These are phyloP conservation scores for Huntiella bhutanensis DNA, from an alignment of 2,329 filamentous ascomycete species.

Conservation along the genomic window DNA sequence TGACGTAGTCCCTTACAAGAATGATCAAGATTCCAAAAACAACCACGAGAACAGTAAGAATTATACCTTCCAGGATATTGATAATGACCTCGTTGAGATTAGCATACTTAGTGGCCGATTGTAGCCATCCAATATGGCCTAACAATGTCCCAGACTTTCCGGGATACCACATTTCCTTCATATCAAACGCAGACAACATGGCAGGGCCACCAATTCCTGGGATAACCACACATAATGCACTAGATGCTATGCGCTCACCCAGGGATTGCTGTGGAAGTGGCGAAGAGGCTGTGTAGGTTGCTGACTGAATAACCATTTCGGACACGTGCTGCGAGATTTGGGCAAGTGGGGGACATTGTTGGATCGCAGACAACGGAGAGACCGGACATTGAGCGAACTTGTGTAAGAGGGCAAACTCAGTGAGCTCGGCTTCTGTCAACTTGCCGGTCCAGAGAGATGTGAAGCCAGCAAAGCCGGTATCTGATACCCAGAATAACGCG, in stretches of 20 bases:
- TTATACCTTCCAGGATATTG: conserved; percentile 73
- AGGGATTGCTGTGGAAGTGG: too few species aligned
- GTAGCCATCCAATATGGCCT: conserved; percentile 36
- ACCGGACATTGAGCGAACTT: conserved; percentile 17
- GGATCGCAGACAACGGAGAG: conserved; percentile 13
- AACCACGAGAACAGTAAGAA: conserved; percentile 83
- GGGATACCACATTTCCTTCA: neutral
- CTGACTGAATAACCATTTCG: conserved; percentile 4
- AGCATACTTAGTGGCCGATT: conserved; percentile 47
- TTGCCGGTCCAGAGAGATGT: neutral
- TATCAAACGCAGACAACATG: neutral
- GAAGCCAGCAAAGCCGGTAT: conserved; percentile 40
- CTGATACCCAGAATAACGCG: conserved; percentile 83
- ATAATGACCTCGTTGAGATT: conserved; percentile 62
- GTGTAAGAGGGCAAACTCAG: conserved; percentile 6
- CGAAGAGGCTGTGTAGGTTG: neutral
- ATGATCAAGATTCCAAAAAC: conserved; percentile 94
- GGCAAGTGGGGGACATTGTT: conserved; percentile 6
- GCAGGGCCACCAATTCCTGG: neutral
- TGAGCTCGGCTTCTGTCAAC: neutral
- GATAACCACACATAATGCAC: too few species aligned
- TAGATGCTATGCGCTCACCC: too few species aligned
- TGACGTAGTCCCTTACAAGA: conserved; percentile 89
- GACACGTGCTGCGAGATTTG: conserved; percentile 7
- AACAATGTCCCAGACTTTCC: conserved; percentile 26